Conservation (phyloP, 2,329 filamentous ascomycete species). For the Pseudogymnoascus sp. region DNA sequence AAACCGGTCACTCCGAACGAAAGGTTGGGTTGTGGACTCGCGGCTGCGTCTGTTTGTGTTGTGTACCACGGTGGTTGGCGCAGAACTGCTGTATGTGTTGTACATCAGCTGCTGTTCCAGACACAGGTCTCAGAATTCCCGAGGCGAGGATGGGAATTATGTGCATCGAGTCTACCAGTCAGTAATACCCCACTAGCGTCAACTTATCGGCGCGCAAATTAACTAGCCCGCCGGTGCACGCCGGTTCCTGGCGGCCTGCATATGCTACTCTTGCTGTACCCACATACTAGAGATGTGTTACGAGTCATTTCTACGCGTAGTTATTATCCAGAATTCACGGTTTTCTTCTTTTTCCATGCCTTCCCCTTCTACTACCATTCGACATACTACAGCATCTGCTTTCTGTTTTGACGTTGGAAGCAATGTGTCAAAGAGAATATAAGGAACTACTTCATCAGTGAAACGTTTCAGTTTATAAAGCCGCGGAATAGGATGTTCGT, state of each 20-base stretch:
- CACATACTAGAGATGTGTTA: neutral
- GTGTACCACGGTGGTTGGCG: neutral
- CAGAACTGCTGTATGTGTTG: neutral
- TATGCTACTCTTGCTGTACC: neutral
- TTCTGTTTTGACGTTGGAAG: neutral
- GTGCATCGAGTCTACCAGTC: neutral
- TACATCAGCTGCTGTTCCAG: neutral
- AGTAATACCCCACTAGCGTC: neutral
- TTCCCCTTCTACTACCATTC: neutral
- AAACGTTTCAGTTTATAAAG: neutral
- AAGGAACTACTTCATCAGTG: neutral
- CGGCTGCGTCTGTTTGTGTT: neutral
- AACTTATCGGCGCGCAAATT: neutral
- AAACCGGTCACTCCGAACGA: neutral
- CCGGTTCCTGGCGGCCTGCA: neutral
- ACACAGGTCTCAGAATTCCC: neutral
- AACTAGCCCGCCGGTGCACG: neutral
- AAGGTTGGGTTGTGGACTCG: neutral
- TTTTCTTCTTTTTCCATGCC: neutral
- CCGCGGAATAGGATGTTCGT: neutral
- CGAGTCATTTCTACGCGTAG: neutral
- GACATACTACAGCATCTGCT: neutral
- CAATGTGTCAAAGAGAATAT: neutral
- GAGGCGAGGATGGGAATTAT: neutral
- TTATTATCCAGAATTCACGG: neutral